These are phyloP conservation scores for Acanthamoeba polyphaga DNA, from an alignment of 208 protist species.

Conservation along the genomic window DNA sequence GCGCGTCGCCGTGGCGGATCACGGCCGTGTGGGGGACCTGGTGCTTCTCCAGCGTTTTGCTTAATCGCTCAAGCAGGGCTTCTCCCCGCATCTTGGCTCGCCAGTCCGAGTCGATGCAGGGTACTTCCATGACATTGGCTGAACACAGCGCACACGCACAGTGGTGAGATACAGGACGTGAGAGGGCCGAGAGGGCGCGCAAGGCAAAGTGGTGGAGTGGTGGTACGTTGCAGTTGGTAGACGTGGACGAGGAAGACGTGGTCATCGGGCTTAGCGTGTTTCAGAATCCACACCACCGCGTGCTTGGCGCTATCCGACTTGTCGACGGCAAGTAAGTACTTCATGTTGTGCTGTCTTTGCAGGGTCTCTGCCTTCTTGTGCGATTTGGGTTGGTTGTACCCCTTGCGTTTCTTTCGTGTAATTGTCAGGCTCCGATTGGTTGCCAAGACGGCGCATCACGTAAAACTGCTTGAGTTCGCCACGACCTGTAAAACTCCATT, in stretches of 20 bases:
- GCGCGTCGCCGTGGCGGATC: conserved; percentile 26
- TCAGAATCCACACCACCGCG: not conserved
- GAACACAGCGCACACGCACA: not conserved
- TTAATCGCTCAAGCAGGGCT: not conserved
- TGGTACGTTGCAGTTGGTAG: not conserved
- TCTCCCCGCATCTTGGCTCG: not conserved
- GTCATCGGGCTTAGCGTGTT: not conserved
- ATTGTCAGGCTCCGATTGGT: too few relatives aligned
- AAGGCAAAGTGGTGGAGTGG: not conserved
- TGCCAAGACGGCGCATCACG: too few relatives aligned
- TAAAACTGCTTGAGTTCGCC: too few relatives aligned
- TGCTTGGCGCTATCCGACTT: not conserved
- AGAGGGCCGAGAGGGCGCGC: too few relatives aligned
- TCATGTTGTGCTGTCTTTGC: not conserved
- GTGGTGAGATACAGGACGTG: not conserved
- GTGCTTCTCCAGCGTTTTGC: not conserved
- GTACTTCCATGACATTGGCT: not conserved
- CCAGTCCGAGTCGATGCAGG: not conserved
- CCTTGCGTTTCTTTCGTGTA: too few relatives aligned
- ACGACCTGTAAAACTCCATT: too few relatives aligned
- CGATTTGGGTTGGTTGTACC: too few relatives aligned
- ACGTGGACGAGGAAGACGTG: not conserved
- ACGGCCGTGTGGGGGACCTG: not conserved
- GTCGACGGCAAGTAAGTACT: not conserved
- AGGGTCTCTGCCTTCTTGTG: too few relatives aligned